These are phyloP conservation scores for Arthrobotrys sphaeroides DNA, from an alignment of 2,329 filamentous ascomycete species.

Conservation along the genomic window DNA sequence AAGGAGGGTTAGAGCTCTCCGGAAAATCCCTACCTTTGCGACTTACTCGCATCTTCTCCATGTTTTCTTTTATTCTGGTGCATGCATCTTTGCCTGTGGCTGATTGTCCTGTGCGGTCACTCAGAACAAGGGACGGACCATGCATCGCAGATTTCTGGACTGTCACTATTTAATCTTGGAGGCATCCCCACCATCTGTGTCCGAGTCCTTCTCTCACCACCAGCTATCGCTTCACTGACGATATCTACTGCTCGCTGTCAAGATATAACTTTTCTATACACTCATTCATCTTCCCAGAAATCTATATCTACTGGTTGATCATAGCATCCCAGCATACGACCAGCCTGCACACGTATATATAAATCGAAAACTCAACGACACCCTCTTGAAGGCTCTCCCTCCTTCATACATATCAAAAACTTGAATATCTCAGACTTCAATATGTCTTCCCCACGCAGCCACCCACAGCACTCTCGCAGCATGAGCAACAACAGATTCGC, in stretches of 20 bases:
- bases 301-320: constrained; percentile 47
- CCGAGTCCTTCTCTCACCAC: constrained; percentile 48
- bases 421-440: constrained; percentile 5
- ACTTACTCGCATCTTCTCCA: constrained; percentile 52
- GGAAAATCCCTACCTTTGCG: constrained; percentile 54
- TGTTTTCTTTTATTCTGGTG: constrained; percentile 38
- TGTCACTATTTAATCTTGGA: constrained; percentile 50
- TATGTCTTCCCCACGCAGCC: constrained; percentile 50
- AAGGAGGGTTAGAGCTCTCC: constrained; percentile 52
- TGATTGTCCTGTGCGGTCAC: constrained; percentile 49
- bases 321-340: constrained; percentile 37
- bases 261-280: constrained; percentile 53
- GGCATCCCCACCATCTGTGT: constrained; percentile 52
- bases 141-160: constrained; percentile 44
- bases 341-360: constrained; percentile 1
- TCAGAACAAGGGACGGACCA: constrained; percentile 46
- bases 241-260: constrained; percentile 45
- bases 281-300: constrained; percentile 46
- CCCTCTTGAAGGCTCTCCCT: neutral
- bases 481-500: constrained; percentile 47
- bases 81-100: constrained; percentile 49
- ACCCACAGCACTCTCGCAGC: constrained; percentile 49
- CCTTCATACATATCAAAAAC: neutral
- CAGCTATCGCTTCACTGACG: constrained; percentile 53
- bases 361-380: constrained; percentile 1